Percentiles rank a stretch among this genome's conserved stretches.
phyloP scores from a whole-genome alignment of 2,329 filamentous ascomycete genomes.

The Fusarium newnesense region DNA sequence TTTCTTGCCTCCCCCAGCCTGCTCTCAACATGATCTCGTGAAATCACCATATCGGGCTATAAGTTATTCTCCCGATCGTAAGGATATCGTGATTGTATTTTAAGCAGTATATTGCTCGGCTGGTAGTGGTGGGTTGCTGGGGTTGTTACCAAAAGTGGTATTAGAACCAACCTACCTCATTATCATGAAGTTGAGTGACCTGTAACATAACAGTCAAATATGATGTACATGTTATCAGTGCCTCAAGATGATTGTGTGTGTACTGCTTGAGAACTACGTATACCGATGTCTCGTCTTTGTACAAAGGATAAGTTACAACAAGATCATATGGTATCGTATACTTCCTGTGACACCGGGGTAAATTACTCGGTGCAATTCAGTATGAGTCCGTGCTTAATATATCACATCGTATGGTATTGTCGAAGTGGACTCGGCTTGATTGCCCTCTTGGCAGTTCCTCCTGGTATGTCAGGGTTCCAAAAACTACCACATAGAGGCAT shows the following conservation, averaged over 20 bases:
- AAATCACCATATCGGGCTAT: not conserved
- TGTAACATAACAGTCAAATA: not conserved
- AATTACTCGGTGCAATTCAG: slow-evolving; percentile 24
- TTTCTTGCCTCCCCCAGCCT: not conserved
- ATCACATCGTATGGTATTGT: not conserved
- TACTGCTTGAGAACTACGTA: not conserved
- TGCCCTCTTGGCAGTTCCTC: not conserved
- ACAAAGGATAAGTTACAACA: not conserved
- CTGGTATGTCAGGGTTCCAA: not conserved
- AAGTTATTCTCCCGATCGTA: not conserved
- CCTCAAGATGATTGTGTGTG: not conserved
- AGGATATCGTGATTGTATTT: not conserved
- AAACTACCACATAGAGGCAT: slow-evolving; percentile 24
- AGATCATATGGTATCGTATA: not conserved
- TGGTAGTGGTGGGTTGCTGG: not conserved
- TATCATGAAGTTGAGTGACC: not conserved
- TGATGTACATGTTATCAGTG: slow-evolving; percentile 8
- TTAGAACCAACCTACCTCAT: not conserved
- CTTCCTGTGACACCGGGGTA: not conserved
- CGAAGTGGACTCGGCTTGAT: not conserved
- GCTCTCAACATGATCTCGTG: not conserved
- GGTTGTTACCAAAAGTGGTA: not conserved
- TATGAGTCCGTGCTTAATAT: not conserved
- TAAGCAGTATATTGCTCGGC: not conserved
- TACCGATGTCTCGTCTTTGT: not conserved